These are phyloP conservation scores for Fusarium praegraminearum DNA, from an alignment of 2,329 filamentous ascomycete genomes.

Conservation along the genomic window DNA sequence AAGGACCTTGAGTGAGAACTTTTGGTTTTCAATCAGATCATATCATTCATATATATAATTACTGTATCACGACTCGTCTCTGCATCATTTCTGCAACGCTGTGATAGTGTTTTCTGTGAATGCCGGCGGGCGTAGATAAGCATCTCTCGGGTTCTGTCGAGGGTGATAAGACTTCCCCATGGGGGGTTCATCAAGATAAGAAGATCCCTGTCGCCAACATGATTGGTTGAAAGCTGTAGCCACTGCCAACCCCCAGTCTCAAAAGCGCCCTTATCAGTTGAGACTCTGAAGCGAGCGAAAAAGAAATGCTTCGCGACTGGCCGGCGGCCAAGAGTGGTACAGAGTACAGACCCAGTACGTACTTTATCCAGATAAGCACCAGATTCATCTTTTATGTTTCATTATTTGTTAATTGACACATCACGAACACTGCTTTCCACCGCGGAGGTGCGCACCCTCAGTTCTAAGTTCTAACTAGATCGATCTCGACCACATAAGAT, in stretches of 20 bases:
- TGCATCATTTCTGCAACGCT: slow-evolving; percentile 4
- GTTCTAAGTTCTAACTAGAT: neutral
- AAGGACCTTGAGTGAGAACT: neutral
- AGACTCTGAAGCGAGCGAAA: neutral
- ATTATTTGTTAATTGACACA: slow-evolving; percentile 36
- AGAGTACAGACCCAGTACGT: neutral
- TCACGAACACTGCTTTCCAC: neutral
- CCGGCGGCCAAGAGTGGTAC: slow-evolving; percentile 11
- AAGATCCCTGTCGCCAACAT: neutral
- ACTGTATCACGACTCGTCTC: neutral
- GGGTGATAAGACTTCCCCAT: slow-evolving; percentile 17
- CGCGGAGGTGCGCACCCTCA: slow-evolving; percentile 21
- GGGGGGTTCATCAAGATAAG: slow-evolving; percentile 17
- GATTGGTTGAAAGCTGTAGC: slow-evolving; percentile 8
- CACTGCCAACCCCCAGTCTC: slow-evolving; percentile 14
- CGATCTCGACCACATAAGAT: neutral
- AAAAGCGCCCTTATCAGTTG: slow-evolving; percentile 20
- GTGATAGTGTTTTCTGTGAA: slow-evolving; percentile 7
- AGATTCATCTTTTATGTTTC: neutral
- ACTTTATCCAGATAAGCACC: slow-evolving; percentile 24
- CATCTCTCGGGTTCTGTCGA: neutral
- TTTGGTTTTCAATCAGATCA: neutral
- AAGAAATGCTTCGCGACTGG: slow-evolving; percentile 13
- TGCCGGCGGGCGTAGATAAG: slow-evolving; percentile 35
- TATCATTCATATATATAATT: slow-evolving; percentile 5